A percentile compares a stretch with the other conserved stretches of the same genome.
phyloP scores from a whole-genome alignment of 257 asterid species.

The Echites panduratus region DNA sequence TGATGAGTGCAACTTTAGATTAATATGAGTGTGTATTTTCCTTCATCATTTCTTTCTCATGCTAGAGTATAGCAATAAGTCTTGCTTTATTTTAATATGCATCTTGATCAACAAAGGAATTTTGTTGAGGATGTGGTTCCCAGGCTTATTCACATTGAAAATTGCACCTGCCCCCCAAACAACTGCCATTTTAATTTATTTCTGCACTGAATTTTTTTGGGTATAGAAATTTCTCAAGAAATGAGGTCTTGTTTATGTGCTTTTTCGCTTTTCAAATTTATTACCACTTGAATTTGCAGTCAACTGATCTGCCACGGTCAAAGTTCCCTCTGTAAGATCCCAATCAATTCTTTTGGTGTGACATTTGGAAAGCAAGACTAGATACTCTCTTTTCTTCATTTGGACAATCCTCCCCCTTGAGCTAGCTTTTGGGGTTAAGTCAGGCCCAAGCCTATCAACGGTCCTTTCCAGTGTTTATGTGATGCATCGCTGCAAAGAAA shows the following conservation, averaged over 20 bases:
- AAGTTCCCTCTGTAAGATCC: not conserved
- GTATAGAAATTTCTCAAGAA: no score
- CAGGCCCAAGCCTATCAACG: no score
- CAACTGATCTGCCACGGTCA: not conserved
- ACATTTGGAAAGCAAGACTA: not conserved
- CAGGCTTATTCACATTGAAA: not conserved
- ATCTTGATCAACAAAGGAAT: not conserved
- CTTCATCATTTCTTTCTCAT: not conserved
- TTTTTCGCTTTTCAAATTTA: not conserved
- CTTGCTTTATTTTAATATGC: not conserved
- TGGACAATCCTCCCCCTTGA: no score
- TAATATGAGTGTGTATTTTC: no score
- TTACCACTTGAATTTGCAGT: not conserved
- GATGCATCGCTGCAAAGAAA: no score
- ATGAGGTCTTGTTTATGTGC: not conserved
- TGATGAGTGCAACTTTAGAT: no score
- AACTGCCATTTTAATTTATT: not conserved
- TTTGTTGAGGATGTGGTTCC: not conserved
- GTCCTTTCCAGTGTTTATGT: no score
- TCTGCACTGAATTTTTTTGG: no score
- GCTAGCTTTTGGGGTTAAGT: no score
- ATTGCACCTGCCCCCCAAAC: not conserved
- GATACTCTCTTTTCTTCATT: not conserved
- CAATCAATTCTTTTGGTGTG: not conserved
- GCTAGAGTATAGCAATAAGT: not conserved